phyloP scores from a whole-genome alignment of 2,329 filamentous ascomycete species.

The Dryadomyces quercivorus region DNA sequence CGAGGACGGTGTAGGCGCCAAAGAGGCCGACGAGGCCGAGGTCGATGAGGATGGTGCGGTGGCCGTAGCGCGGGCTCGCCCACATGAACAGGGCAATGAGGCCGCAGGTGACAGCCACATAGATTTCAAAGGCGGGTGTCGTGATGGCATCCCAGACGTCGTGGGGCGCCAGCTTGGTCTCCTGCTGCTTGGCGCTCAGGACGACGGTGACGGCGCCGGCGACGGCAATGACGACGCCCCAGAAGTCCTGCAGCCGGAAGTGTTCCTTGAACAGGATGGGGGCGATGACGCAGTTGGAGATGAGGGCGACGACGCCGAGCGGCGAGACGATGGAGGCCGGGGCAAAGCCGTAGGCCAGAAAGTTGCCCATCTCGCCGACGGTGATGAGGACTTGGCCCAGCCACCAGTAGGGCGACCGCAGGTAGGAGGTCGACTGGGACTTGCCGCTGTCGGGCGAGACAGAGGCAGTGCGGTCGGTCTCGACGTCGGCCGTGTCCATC shows the following conservation, averaged over 20 bases:
- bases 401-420: constrained; percentile 95
- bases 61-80: constrained; percentile 73
- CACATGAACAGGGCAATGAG: constrained; percentile 71
- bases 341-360: constrained; percentile 93
- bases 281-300: constrained; percentile 95
- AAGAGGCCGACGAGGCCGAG: constrained; percentile 87
- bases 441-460: neutral
- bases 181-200: constrained; percentile 76
- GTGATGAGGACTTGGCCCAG: constrained; percentile 84
- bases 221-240: constrained; percentile 80
- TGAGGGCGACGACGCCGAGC: constrained; percentile 86
- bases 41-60: constrained; percentile 79
- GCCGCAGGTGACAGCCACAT: constrained; percentile 62
- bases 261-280: constrained; percentile 86
- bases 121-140: constrained; percentile 80
- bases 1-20: constrained; percentile 90
- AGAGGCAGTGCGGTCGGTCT: neutral
- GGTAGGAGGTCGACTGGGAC: constrained; percentile 47
- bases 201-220: constrained; percentile 86
- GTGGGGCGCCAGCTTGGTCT: constrained; percentile 80
- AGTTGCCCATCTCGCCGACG: constrained; percentile 88
- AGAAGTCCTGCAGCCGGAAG: constrained; percentile 73
- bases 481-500: neutral
- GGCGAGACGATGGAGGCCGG: constrained; percentile 96
- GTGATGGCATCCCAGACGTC: constrained; percentile 87